Conservation (phyloP, 441 rosid genomes). For the Corymbia calophylla region DNA sequence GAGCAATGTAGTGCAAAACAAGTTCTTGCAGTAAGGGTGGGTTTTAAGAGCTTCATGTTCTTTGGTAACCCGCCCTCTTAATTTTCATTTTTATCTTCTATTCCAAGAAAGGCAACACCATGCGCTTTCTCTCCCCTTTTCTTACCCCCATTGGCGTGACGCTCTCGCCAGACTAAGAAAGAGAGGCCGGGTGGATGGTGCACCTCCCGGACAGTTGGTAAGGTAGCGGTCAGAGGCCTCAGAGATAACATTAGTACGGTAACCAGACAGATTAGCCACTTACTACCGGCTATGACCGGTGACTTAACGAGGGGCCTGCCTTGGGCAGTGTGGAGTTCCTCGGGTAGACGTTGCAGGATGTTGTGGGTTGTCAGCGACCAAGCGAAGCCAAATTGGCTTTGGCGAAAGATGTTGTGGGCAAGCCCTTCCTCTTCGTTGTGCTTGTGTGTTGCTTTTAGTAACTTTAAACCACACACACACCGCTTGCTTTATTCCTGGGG, state of each 20-base stretch:
- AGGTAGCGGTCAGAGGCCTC: background rate
- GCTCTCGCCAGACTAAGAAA: background rate
- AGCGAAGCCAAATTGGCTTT: background rate
- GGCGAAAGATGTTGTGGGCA: background rate
- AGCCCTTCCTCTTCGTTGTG: background rate
- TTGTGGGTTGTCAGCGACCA: conserved; percentile 39
- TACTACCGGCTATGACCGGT: background rate
- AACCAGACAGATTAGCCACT: background rate
- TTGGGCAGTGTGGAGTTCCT: background rate
- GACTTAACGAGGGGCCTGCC: background rate
- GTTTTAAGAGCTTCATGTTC: background rate
- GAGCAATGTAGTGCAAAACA: background rate
- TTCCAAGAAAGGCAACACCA: background rate
- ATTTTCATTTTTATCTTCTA: background rate
- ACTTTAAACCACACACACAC: conserved; percentile 22
- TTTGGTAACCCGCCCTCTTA: background rate
- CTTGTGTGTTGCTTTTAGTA: background rate
- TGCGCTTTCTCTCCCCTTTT: background rate
- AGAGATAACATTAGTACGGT: background rate
- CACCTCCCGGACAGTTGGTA: background rate
- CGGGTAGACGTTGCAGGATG: conserved; percentile 11
- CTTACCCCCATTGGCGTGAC: background rate
- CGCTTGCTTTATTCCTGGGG: conserved; percentile 57
- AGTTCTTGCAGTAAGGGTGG: background rate
- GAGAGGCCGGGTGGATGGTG: background rate